Evolutionary conservation across 2,329 filamentous ascomycete species (phyloP), one percentile per base, ranked within the genome.

Genomic region (Ophiocordyceps robertsii): DNA sequence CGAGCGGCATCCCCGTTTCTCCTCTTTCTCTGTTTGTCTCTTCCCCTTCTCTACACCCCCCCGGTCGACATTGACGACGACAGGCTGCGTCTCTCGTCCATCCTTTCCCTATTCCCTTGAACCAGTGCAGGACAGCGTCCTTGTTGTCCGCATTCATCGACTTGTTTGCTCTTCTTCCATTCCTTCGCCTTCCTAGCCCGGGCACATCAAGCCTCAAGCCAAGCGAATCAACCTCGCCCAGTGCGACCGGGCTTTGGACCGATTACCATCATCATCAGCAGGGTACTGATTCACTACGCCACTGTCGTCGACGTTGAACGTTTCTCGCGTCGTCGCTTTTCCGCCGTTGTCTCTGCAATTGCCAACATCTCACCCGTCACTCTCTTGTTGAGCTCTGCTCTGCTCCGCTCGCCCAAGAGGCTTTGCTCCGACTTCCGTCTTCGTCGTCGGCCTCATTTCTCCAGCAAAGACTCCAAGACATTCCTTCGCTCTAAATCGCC

Each of bases 291-390:
- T 14, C 33, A 36, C 33, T 36, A 36, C 31, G 39, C 31, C 21
- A 32, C 39, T 32, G 11, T 41, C 47, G 46, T 49, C 49, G 52
- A 58, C 53, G 50, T 58, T 55, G 55, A 56, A 42, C 54, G 51
- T 56, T 58, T 46, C 43, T 50, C 53, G 19, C 45, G 14, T 10
- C 12, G 14, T 17, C 33, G 33, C 33, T 41, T n/a, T 19, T 19
- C 19, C 21, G 13, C 24, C 19, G 24, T 37, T 41, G 37, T n/a
- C 3, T 36, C 16, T 10, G 33, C 33, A 36, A 36, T n/a, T n/a
- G n/a, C n/a, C n/a, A n/a, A n/a, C n/a, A n/a, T n/a, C n/a, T n/a
- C 32, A n/a, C 16, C n/a, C 17, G 14, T 16, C 33, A 17, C n/a
- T 36, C 33, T 36, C 33, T 33, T 33, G 30, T 31, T 31, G 11